phyloP scores from a whole-genome alignment of 129 eudicot species.

The Smallanthus sonchifolius region DNA sequence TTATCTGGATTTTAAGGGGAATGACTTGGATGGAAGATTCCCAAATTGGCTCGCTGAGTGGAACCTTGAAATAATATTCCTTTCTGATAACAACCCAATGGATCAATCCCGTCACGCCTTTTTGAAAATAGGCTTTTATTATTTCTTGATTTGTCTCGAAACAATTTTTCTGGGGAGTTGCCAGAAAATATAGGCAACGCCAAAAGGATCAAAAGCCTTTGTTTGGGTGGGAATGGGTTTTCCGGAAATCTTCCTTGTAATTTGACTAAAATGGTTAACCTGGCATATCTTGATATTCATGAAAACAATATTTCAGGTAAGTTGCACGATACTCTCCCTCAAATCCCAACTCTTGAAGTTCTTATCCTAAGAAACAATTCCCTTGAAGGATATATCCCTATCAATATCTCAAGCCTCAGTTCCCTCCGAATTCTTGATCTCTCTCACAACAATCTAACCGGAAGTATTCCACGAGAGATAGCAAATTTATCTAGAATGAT shows the following conservation, averaged over 20 bases:
- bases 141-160: slow-evolving; percentile 42
- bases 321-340: slow-evolving; percentile 25
- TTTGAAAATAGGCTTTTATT: slow-evolving; percentile 32
- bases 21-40: slow-evolving; percentile 38
- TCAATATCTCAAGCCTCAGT: slow-evolving; percentile 29
- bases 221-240: slow-evolving; percentile 41
- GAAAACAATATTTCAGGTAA: slow-evolving; percentile 41
- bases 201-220: slow-evolving; percentile 28
- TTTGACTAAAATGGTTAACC: slow-evolving; percentile 35
- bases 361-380: slow-evolving; percentile 46
- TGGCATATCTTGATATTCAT: slow-evolving; percentile 51
- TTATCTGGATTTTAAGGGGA: slow-evolving; percentile 45
- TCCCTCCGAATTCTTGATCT: slow-evolving; percentile 51
- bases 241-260: slow-evolving; percentile 45
- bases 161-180: slow-evolving; percentile 47
- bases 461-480: slow-evolving; percentile 31
- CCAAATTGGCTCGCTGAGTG: slow-evolving; percentile 51
- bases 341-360: slow-evolving; percentile 33
- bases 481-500: slow-evolving; percentile 39
- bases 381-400: slow-evolving; percentile 39
- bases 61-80: slow-evolving; percentile 38
- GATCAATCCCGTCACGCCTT: slow-evolving; percentile 41
- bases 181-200: slow-evolving; percentile 48
- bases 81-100: slow-evolving; percentile 44
- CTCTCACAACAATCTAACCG: slow-evolving; percentile 36